phyloP scores from a whole-genome alignment of 345 rosid genomes.

The Syzygium aromaticum region DNA sequence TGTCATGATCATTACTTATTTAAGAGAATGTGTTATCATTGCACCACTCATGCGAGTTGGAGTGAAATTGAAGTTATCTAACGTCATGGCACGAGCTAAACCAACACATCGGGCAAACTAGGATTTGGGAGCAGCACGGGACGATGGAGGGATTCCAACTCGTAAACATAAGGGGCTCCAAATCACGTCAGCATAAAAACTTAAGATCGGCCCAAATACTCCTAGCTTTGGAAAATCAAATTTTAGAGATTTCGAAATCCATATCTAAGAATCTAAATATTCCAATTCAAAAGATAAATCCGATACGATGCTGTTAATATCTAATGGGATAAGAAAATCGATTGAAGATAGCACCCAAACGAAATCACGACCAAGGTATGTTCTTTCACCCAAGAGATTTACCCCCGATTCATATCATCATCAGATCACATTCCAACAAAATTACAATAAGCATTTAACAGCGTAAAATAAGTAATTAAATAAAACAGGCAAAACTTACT shows the following conservation, averaged over 20 bases:
- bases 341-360: neutral
- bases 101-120: neutral
- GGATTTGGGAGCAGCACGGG: accelerated
- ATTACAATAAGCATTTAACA: accelerated
- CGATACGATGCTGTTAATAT: neutral
- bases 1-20: neutral
- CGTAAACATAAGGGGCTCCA: neutral
- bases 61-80: neutral
- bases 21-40: neutral
- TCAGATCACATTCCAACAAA: neutral
- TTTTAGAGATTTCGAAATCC: neutral
- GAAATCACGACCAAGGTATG: neutral
- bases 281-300: neutral
- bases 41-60: neutral
- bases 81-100: neutral
- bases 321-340: neutral
- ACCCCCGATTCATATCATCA: neutral
- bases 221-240: neutral
- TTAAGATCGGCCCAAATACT: neutral
- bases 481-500: neutral
- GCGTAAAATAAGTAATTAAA: neutral
- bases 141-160: neutral
- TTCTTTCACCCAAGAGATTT: neutral
- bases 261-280: neutral
- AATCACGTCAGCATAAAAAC: neutral